Percentiles rank a stretch among this genome's conserved stretches.
Evolutionary conservation across 2,329 filamentous ascomycete genomes (phyloP).

Genomic region (Calonectria ilicicola): DNA sequence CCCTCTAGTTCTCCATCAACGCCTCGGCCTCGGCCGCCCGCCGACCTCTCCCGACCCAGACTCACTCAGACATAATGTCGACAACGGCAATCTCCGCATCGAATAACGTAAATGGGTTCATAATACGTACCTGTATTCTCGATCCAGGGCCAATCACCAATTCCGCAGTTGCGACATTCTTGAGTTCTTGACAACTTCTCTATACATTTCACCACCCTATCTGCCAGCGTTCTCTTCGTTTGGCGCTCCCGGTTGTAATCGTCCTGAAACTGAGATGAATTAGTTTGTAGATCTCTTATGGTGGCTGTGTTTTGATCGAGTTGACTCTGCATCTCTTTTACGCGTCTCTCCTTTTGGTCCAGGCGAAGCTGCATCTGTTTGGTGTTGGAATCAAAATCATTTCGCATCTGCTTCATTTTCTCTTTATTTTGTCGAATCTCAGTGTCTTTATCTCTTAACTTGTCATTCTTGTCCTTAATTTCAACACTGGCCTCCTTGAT

Average conservation of each 20-base stretch:
- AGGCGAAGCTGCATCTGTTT: background rate
- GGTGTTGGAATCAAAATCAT: background rate
- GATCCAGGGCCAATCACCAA: background rate
- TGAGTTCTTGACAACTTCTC: background rate
- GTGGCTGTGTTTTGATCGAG: background rate
- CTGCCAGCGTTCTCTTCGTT: background rate
- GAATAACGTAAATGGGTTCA: background rate
- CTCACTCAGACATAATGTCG: constrained; percentile 1
- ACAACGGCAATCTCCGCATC: constrained; percentile 1
- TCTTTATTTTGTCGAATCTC: background rate
- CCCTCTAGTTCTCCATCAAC: no score
- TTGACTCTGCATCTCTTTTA: background rate
- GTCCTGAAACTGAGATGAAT: background rate
- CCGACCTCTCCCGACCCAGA: background rate
- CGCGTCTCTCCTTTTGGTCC: background rate
- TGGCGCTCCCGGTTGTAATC: background rate
- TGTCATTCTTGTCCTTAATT: background rate
- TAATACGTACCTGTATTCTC: background rate
- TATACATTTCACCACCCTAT: background rate
- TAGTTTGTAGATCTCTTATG: background rate
- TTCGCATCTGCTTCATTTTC: background rate
- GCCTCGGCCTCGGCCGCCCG: no score
- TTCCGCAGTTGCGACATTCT: constrained; percentile 7
- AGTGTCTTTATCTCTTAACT: background rate
- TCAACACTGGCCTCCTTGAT: background rate